phyloP scores from a whole-genome alignment of 345 rosid species.

The Hibiscus trionum region DNA sequence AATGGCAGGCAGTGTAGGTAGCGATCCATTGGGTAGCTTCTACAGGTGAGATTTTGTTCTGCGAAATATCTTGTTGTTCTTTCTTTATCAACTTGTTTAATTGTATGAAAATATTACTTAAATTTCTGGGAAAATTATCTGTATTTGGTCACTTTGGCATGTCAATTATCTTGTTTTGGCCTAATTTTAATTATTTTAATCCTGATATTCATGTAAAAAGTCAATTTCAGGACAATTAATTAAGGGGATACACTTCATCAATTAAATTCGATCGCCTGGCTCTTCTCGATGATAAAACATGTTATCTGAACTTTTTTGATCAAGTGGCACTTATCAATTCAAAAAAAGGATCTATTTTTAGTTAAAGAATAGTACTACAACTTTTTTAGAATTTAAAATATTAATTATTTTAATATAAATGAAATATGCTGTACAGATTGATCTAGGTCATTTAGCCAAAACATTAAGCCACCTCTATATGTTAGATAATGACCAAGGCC shows the following conservation, averaged over 20 bases:
- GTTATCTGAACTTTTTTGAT: not conserved
- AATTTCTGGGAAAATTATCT: not conserved
- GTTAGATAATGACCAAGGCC: not conserved
- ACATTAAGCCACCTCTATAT: not conserved
- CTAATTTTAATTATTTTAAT: too few relatives aligned
- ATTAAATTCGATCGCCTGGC: not conserved
- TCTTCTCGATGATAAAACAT: not conserved
- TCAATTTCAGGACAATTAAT: not conserved
- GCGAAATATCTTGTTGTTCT: constrained; percentile 2
- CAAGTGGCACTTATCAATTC: not conserved
- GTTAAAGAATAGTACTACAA: not conserved
- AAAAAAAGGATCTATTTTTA: not conserved
- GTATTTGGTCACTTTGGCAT: not conserved
- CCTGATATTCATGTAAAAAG: not conserved
- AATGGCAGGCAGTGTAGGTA: constrained; percentile 84
- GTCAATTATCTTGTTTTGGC: not conserved
- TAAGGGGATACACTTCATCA: not conserved
- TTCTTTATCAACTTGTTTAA: not conserved
- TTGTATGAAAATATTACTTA: not conserved
- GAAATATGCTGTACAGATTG: not conserved
- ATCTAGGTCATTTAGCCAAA: not conserved
- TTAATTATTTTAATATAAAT: not conserved
- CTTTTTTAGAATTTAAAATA: not conserved
- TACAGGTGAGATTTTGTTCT: constrained; percentile 47
- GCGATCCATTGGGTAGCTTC: constrained; percentile 88